Evolutionary conservation across 306 rosid species (phyloP), one percentile per base, ranked within the genome.

Genomic region (Cucumis melo): DNA sequence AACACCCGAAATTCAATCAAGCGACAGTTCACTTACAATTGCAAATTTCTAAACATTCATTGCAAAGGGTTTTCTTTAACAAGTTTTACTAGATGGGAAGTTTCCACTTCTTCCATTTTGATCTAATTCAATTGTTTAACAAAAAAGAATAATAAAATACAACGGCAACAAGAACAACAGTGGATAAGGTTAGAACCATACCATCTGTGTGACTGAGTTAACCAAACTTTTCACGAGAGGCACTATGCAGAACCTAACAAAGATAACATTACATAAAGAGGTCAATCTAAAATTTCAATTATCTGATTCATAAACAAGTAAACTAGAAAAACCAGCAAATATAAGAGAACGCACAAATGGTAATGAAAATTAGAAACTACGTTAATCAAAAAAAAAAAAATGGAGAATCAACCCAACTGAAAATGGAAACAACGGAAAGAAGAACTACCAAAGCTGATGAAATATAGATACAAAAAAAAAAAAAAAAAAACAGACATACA

Each of bases 191-290:
- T 56, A 14, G 51, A 44, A 77, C 46, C 90, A 73, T 93, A 93
- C 98, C 92, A 90, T 84, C 48, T 88, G 81, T 1, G 93, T 85
- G 79, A 88, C 85, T 85, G 68, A 85, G 79, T 82, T 83, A 72
- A 83, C 65, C 82, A 84, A 79, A 83, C 82, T 81, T 84, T 78
- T 89, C 74, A 88, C 87, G 57, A 93, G 89, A 61, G 97, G 97
- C 75, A 89, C 41, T 68, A 91, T 58, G 88, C 92, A 93, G 84
- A 93, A 93, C 98, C 98, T 89, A 46, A 13, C 24, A 70, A 46
- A 12, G 39, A 46, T 23, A 68, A 67, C 36, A 79, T 77, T 17
- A 54, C 17, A 63, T 58, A 67, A 56, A 27, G 27, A 79, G 39
- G 42, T 63, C 50, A 63, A 38, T 17, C 48, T 27, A 36, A 20